A percentile compares a stretch with the other conserved stretches of the same genome.
Conservation (phyloP, 441 rosid species). For the Gossypium schwendimanii region DNA sequence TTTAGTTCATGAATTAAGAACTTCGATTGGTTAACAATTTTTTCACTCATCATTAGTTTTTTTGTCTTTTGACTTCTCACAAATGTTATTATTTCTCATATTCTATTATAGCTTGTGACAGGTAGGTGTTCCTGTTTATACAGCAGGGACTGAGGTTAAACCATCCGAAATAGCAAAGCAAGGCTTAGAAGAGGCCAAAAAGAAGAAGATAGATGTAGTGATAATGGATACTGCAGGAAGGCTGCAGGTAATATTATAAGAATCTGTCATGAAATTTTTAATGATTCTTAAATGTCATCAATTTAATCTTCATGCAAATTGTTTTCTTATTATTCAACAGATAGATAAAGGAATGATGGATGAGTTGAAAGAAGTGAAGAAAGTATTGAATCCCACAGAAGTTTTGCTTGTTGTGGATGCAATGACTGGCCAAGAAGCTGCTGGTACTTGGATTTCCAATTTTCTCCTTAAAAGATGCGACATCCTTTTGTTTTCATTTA, state of each 20-base stretch:
- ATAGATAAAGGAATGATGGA: conserved; percentile 97
- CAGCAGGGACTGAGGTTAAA: conserved; percentile 78
- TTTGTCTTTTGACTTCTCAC: neutral
- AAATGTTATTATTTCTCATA: conserved; percentile 16
- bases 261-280: conserved; percentile 3
- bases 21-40: neutral
- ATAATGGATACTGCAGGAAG: conserved; percentile 97
- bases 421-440: conserved; percentile 99
- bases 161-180: conserved; percentile 86
- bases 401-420: conserved; percentile 96
- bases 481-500: neutral
- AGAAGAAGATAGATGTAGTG: conserved; percentile 75
- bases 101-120: conserved; percentile 40
- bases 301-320: neutral
- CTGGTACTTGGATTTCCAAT: conserved; percentile 42
- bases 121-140: conserved; percentile 87
- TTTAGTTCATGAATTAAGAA: neutral
- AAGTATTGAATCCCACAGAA: conserved; percentile 80
- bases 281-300: neutral
- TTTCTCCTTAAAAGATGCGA: neutral
- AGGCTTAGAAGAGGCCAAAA: conserved; percentile 82
- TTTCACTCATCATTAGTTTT: neutral
- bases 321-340: conserved; percentile 29
- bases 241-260: conserved; percentile 63
- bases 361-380: conserved; percentile 89